A percentile compares a stretch with the other conserved stretches of the same genome.
Evolutionary conservation across 202 grass and related monocot genomes (phyloP).

Genomic region (Eragrostis tef): DNA sequence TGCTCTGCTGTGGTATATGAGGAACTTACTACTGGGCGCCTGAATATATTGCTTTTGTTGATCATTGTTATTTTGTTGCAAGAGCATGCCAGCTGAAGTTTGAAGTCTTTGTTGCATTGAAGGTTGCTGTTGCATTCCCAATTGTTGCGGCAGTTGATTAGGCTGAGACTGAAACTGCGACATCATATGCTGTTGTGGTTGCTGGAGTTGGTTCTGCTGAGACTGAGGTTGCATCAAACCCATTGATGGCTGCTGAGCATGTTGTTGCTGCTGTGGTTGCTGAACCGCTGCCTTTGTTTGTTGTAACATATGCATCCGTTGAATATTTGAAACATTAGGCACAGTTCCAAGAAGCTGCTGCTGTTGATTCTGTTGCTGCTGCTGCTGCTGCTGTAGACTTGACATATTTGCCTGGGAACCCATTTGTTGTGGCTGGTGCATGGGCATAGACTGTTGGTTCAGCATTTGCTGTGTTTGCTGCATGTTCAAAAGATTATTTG

Average conservation of each 20-base stretch:
- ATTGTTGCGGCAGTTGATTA: slow-evolving; percentile 67
- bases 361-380: slow-evolving; percentile 54
- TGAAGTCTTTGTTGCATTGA: slow-evolving; percentile 75
- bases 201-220: slow-evolving; percentile 73
- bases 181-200: slow-evolving; percentile 75
- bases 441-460: slow-evolving; percentile 70
- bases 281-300: slow-evolving; percentile 58
- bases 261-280: slow-evolving; percentile 63
- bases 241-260: slow-evolving; percentile 57
- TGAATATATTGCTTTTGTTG: slow-evolving; percentile 83
- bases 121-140: slow-evolving; percentile 61
- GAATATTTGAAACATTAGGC: slow-evolving; percentile 59
- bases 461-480: slow-evolving; percentile 79
- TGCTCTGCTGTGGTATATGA: slow-evolving; percentile 32
- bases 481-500: slow-evolving; percentile 76
- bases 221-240: slow-evolving; percentile 59
- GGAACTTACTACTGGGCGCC: slow-evolving; percentile 77
- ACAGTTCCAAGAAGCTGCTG: slow-evolving; percentile 66
- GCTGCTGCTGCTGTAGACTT: slow-evolving; percentile 64
- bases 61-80: slow-evolving; percentile 62
- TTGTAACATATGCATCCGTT: slow-evolving; percentile 64
- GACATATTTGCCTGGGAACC: slow-evolving; percentile 63
- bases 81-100: slow-evolving; percentile 64
- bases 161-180: slow-evolving; percentile 73
- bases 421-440: slow-evolving; percentile 71